These are phyloP conservation scores for Erigeron canadensis DNA, from an alignment of 129 eudicot species.

Conservation along the genomic window DNA sequence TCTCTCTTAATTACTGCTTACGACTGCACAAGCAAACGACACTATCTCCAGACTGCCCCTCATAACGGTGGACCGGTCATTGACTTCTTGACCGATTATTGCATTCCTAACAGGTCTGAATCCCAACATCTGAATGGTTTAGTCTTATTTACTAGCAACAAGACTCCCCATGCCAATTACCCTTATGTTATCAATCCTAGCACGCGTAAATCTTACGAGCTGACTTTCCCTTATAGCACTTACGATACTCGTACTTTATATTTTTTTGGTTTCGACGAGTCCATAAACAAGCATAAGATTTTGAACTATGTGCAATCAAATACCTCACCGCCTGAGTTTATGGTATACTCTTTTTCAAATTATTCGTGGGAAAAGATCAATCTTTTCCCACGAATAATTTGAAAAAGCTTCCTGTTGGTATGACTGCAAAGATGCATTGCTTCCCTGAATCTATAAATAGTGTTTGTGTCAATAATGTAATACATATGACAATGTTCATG, in stretches of 20 bases:
- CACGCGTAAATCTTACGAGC: not conserved
- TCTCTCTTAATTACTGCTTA: too few species aligned
- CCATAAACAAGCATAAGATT: slow-evolving; percentile 12
- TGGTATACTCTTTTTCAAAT: not conserved
- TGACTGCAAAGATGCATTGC: too few species aligned
- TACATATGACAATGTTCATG: slow-evolving; percentile 2
- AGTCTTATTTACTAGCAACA: not conserved
- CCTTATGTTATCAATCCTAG: not conserved
- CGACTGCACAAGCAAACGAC: too few species aligned
- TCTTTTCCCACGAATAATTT: too few species aligned
- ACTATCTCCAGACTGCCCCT: too few species aligned
- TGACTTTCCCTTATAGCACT: not conserved
- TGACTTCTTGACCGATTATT: too few species aligned
- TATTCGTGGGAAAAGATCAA: slow-evolving; percentile 1
- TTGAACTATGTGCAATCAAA: slow-evolving; percentile 1
- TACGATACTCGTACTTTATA: not conserved
- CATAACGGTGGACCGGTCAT: too few species aligned
- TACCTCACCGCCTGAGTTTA: not conserved
- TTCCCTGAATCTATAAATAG: too few species aligned
- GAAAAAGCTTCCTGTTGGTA: too few species aligned
- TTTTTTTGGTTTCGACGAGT: not conserved
- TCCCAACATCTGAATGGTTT: too few species aligned
- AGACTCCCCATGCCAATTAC: not conserved
- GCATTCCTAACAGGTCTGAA: too few species aligned
- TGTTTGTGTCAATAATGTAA: slow-evolving; percentile 5